Evolutionary conservation across 805 yeast species (phyloP), one percentile per base, ranked within the genome.

Genomic region (Kregervanrija delftensis): DNA sequence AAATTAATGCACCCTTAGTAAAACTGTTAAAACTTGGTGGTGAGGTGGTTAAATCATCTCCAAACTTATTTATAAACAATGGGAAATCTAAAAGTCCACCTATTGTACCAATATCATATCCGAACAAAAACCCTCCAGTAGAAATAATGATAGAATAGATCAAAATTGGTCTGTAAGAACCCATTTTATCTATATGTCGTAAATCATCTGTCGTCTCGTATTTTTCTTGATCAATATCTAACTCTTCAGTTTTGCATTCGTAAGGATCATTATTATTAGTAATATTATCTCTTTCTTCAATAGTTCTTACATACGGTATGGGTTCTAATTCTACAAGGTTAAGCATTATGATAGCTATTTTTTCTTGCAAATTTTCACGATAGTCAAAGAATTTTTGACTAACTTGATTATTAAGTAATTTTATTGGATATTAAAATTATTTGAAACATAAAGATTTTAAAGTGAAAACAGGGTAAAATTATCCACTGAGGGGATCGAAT

Each of bases 81-180:
- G 65, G 60, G 41, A 62, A 49, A 37, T 60, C 63, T 11, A 64
- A 46, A 17, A 64, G 33, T 0, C 67, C 69, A 5, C 69, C 69
- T 39, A 66, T 52, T 1, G 61, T 61, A 1, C 70, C 70, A 31
- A 65, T 63, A 50, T 66, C 70, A 46, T 56, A 63, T 1, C 70
- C 70, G 42, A 63, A 65, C 1, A 62, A 44, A 6, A 66, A 49
- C 2, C 69, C 70, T 10, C 66, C 63, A 3, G 58, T 39, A 6
- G 65, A 55, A 17, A 65, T 59, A 5, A 54, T 47, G 3, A 56
- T 32, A 3, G 64, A 50, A 47, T 49, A 65, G 4, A 43, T 8
- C 2, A 56, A 51, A 1, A 62, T 48, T 0, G 61, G 59, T 13
- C 48, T 11, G 33, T 42, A 40, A 2, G 65, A 53, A 8, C 49